These are phyloP conservation scores for Candida glaebosa DNA, from an alignment of 805 yeast genomes.

Conservation along the genomic window DNA sequence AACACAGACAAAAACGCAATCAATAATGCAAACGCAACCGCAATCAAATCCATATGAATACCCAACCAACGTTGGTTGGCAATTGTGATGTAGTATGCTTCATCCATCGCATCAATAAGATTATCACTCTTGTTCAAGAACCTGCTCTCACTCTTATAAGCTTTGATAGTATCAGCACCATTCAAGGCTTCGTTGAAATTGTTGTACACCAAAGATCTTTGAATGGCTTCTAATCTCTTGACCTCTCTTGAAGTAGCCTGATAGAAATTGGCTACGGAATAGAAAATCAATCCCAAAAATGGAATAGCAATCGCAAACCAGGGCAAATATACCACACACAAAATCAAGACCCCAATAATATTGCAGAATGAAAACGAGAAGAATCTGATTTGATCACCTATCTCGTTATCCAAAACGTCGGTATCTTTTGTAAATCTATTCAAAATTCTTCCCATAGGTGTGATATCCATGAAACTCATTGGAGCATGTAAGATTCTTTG, in stretches of 20 bases:
- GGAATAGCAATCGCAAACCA: conserved; percentile 41
- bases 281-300: conserved; percentile 22
- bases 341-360: conserved; percentile 52
- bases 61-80: conserved; percentile 39
- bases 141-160: conserved; percentile 24
- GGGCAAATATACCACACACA: conserved; percentile 35
- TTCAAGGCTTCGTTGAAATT: conserved; percentile 35
- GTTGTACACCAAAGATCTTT: conserved; percentile 38
- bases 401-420: conserved; percentile 76
- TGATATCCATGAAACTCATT: conserved; percentile 78
- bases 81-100: conserved; percentile 32
- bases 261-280: conserved; percentile 29
- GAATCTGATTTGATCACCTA: conserved; percentile 65
- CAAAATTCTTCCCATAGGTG: conserved; percentile 84
- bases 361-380: conserved; percentile 51
- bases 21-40: conserved; percentile 25
- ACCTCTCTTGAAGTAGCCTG: conserved; percentile 38
- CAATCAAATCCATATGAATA: conserved; percentile 30
- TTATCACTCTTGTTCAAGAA: conserved; percentile 24
- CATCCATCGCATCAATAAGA: conserved; percentile 32
- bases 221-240: conserved; percentile 37
- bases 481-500: conserved; percentile 67
- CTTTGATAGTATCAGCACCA: conserved; percentile 37
- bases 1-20: conserved; percentile 32
- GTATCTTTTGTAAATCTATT: conserved; percentile 88